Conservation (phyloP, 768 basidiomycete species). For the Macrolepiota fuliginosa region DNA sequence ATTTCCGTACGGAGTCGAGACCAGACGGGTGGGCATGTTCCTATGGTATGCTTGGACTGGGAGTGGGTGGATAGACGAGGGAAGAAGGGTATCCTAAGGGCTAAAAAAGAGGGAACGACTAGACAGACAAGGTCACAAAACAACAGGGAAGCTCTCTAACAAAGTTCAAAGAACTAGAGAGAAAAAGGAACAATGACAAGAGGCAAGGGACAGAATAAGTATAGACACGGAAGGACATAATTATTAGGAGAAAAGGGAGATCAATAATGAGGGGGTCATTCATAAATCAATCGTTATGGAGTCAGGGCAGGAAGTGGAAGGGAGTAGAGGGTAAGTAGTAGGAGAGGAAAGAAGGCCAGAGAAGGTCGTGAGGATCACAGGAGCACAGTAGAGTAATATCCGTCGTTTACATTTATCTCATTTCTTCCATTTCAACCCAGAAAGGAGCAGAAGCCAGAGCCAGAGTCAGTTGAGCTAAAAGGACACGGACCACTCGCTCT, state of each 20-base stretch:
- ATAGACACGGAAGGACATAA: conserved; percentile 11
- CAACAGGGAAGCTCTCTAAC: conserved; percentile 5
- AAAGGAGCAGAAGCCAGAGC: neutral
- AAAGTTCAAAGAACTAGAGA: neutral
- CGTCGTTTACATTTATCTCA: neutral
- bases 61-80: neutral
- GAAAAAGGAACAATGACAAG: conserved; percentile 11
- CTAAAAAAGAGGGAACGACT: conserved; percentile 14
- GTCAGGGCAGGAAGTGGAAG: neutral
- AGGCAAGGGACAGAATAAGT: conserved; percentile 15
- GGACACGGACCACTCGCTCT: conserved; percentile 14
- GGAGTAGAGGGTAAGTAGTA: neutral
- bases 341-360: conserved; percentile 1
- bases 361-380: neutral
- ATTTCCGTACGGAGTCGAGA: neutral
- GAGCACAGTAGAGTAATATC: neutral
- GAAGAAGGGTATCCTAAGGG: conserved; percentile 18
- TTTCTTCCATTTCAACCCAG: neutral
- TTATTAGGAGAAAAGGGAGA: conserved; percentile 4
- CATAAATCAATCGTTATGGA: conserved; percentile 14
- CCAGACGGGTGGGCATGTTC: conserved; percentile 1
- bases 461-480: conserved; percentile 16
- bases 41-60: neutral
- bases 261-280: conserved; percentile 15
- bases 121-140: conserved; percentile 14